Evolutionary conservation across 306 rosid genomes (phyloP), one percentile per base, ranked within the genome.

Genomic region (Gillenia trifoliata): DNA sequence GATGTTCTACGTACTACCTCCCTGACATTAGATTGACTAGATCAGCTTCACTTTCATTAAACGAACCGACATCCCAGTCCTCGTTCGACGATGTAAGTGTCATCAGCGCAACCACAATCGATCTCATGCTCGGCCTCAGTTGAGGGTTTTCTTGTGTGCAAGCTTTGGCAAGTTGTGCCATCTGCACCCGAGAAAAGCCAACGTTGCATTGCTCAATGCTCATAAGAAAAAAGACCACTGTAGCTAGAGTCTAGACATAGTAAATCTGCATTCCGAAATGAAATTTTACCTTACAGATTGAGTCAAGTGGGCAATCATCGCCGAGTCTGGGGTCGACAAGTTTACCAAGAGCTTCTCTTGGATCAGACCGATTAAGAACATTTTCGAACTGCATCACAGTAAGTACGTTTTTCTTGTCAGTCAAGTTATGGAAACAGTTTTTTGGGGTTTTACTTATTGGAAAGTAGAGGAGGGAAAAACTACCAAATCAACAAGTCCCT

Each of bases 41-140:
- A 38, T 72, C 66, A 34, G 84, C 86, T 63, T 81, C 88, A 40
- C 77, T 88, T 72, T 84, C 90, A 65, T 91, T 82, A 66, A 88
- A 82, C 4, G 91, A 85, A n/a, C 90, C 89, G 68, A 73, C 88
- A 70, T 91, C 91, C 96, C 93, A 88, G 20, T 85, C 90, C 77
- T 91, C 93, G 25, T 79, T 71, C 41, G 89, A 75, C 64, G 92
- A 89, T 70, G 92, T 73, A 65, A 89, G 91, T 71, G 92, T 84
- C 89, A 89, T 84, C 52, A 91, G 77, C 12, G 92, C 92, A 49
- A 83, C 92, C 26, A 89, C 92, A 64, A 85, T 85, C 40, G 97
- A 89, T 74, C 97, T 87, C 97, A 89, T 89, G 90, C 85, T 91
- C 85, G 93, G 97, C 85, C 97, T 89, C 13, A 87, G 80, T 74